A percentile compares a stretch with the other conserved stretches of the same genome.
Conservation (phyloP, 768 basidiomycete genomes). For the Lactarius tabidus region DNA sequence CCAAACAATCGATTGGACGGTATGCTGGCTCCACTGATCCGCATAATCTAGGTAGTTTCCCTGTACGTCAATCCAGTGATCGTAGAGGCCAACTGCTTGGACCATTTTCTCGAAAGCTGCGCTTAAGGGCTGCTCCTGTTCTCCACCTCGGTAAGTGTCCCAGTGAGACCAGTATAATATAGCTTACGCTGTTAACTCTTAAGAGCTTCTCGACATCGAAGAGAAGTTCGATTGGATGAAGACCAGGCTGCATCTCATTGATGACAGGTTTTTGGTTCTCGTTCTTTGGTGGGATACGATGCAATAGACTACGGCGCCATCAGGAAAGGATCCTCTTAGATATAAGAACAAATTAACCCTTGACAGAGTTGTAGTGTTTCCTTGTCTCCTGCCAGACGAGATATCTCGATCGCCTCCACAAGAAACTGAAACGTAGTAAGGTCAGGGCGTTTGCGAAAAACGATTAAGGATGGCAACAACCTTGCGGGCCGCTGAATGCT, state of each 20-base stretch:
- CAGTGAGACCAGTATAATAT: not conserved
- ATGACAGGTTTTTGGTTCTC: conserved; percentile 47
- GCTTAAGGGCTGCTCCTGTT: conserved; percentile 21
- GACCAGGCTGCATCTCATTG: conserved; percentile 71
- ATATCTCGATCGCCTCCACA: conserved; percentile 72
- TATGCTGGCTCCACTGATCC: conserved; percentile 70
- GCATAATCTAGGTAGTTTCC: conserved; percentile 45
- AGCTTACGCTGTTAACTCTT: conserved; percentile 54
- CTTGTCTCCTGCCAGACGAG: conserved; percentile 68
- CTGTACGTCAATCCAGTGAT: conserved; percentile 65
- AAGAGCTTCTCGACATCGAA: conserved; percentile 76
- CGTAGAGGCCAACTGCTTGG: conserved; percentile 64
- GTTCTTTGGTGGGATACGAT: conserved; percentile 58
- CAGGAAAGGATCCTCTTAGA: not conserved
- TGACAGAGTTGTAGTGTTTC: conserved; percentile 75
- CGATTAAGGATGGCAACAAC: conserved; percentile 34
- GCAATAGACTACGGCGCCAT: conserved; percentile 49
- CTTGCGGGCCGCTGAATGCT: conserved; percentile 64
- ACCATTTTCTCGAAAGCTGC: conserved; percentile 65
- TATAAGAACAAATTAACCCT: conserved; percentile 42
- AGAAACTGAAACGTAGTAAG: conserved; percentile 47
- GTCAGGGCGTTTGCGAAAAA: not conserved
- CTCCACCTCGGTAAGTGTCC: not conserved
- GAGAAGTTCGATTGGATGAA: conserved; percentile 72
- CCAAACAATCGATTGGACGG: conserved; percentile 74